Percentiles rank a stretch among this genome's conserved stretches.
Evolutionary conservation across 495 filamentous ascomycete species (phyloP).

Genomic region (Xylaria longipes): DNA sequence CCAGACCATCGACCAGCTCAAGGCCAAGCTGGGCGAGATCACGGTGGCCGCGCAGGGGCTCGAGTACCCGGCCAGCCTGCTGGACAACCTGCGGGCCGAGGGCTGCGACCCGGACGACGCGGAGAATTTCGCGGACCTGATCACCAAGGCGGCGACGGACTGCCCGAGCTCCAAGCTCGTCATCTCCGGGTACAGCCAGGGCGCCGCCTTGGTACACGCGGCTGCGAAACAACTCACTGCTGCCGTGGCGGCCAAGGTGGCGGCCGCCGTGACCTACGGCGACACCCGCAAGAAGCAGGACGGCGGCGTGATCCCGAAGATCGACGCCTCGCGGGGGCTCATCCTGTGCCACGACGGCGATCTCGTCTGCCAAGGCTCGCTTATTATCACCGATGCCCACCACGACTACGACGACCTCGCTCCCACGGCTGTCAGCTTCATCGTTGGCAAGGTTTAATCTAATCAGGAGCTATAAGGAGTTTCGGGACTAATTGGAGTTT

Average conservation of each 20-base stretch:
- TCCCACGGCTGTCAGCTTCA: slow-evolving; percentile 42
- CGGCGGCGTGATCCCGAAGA: slow-evolving; percentile 52
- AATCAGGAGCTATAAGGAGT: background rate
- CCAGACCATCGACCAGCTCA: slow-evolving; percentile 40
- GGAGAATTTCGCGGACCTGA: slow-evolving; percentile 41
- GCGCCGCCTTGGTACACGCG: slow-evolving; percentile 60
- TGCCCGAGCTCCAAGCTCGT: slow-evolving; percentile 49
- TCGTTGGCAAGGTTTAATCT: slow-evolving; percentile 35
- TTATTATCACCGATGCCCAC: slow-evolving; percentile 57
- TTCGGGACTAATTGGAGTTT: background rate
- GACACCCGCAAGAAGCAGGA: slow-evolving; percentile 64
- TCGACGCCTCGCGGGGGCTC: slow-evolving; percentile 50
- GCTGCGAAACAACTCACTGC: slow-evolving; percentile 51
- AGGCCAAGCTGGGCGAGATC: slow-evolving; percentile 32
- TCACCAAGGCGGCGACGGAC: slow-evolving; percentile 40
- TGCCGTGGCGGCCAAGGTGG: slow-evolving; percentile 54
- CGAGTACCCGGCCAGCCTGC: slow-evolving; percentile 45
- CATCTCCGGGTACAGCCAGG: slow-evolving; percentile 57
- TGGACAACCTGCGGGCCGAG: slow-evolving; percentile 43
- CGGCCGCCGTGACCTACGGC: slow-evolving; percentile 62
- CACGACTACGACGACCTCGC: slow-evolving; percentile 49
- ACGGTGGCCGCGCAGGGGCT: slow-evolving; percentile 48
- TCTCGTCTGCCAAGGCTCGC: slow-evolving; percentile 58
- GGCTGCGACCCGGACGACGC: slow-evolving; percentile 46
- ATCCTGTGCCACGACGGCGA: slow-evolving; percentile 62